These are phyloP conservation scores for Hordeum vulgare DNA, from an alignment of 176 grass and related monocot species.

Conservation along the genomic window DNA sequence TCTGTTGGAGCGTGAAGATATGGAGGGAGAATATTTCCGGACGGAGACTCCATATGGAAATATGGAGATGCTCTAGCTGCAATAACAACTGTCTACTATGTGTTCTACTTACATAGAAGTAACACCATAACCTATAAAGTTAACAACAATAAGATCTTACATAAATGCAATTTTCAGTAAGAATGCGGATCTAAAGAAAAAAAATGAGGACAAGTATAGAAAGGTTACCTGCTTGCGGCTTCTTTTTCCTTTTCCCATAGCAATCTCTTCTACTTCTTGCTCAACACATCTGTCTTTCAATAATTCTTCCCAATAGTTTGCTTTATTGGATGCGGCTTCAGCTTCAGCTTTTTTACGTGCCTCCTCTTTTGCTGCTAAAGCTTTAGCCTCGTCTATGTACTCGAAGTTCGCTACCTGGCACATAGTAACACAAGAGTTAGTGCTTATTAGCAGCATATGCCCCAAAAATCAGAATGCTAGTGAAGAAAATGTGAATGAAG, in stretches of 20 bases:
- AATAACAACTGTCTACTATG: neutral
- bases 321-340: constrained; percentile 53
- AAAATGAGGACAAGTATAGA: neutral
- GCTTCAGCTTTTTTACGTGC: constrained; percentile 52
- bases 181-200: constrained; percentile 2
- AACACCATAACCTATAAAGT: neutral
- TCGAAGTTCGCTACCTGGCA: constrained; percentile 89
- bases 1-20: neutral
- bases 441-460: constrained; percentile 5
- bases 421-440: constrained; percentile 4
- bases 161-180: neutral
- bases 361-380: constrained; percentile 89
- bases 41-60: neutral
- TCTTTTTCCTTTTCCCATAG: constrained; percentile 99
- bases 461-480: neutral
- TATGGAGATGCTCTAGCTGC: neutral
- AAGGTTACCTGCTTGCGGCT: constrained; percentile 86
- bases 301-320: constrained; percentile 90
- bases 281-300: constrained; percentile 77
- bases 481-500: neutral
- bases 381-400: constrained; percentile 89
- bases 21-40: neutral
- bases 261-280: constrained; percentile 80
- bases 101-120: neutral
- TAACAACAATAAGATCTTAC: neutral